Evolutionary conservation across 768 basidiomycete genomes (phyloP), one percentile per base, ranked within the genome.

Genomic region (Leccinum sublutescens): DNA sequence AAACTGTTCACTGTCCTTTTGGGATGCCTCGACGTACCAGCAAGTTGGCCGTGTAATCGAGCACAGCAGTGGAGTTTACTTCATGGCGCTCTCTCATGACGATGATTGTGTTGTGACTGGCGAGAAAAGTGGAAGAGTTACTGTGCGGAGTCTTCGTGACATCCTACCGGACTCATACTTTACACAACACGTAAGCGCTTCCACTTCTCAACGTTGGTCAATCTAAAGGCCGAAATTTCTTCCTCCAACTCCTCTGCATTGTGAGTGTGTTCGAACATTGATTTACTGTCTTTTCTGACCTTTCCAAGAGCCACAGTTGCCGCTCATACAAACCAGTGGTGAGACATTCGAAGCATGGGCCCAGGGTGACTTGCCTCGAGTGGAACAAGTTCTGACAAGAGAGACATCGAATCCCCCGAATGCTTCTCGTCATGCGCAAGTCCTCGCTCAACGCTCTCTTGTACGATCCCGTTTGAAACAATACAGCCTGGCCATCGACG

Each of bases 401-500:
- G 55, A 54, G 6, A 27, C 25, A 6, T 27, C 25, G 25, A 27
- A 27, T 27, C 25, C 25, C 25, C 7, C 25, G 25, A 27, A 27
- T 27, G 25, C 25, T 27, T 27, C n/a, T 23, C 43, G 31, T 14
- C 52, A 19, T n/a, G 40, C 62, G 5, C 23, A 14, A 2, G 25
- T 54, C 10, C 61, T 61, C 0, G 59, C 61, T 11, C 29, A 49
- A 5, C 61, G 54, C 0, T 19, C 54, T 5, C n/a, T 62, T 3
- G 17, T 53, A 4, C 43, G 59, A 3, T n/a, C 8, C 1, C 61
- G 47, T 5, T 29, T n/a, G 10, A 25, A 34, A 4, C 50, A 52
- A 6, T 54, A 21, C 14, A 25, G 53, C 2, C 38, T 21, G n/a
- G 62, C 56, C 19, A 34, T 59, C 12, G 52, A 53, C 3, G 62